A percentile compares a stretch with the other conserved stretches of the same genome.
Evolutionary conservation across 2,329 filamentous ascomycete species (phyloP).

Genomic region (Moelleriella libera): DNA sequence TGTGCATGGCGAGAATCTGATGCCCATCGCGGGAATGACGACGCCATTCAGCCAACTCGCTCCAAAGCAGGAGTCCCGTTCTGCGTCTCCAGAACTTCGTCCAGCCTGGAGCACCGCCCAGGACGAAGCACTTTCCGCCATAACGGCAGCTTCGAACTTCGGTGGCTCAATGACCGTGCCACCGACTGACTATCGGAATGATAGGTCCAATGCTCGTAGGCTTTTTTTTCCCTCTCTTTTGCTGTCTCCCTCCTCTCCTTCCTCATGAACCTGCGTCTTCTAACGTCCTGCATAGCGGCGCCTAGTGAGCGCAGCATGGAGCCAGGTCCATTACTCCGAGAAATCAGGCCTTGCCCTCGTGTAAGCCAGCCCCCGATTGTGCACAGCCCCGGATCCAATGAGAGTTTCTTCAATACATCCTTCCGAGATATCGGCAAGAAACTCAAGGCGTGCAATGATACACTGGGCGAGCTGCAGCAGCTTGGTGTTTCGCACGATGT

Average conservation of each 20-base stretch:
- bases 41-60: no score
- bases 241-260: not conserved
- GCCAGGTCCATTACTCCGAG: slow-evolving; percentile 22
- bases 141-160: not conserved
- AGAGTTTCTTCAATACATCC: slow-evolving; percentile 27
- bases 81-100: not conserved
- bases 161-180: not conserved
- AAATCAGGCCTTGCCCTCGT: slow-evolving; percentile 18
- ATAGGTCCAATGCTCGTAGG: not conserved
- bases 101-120: not conserved
- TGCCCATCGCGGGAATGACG: not conserved
- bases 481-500: slow-evolving; percentile 60
- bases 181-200: not conserved
- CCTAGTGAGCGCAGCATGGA: slow-evolving; percentile 21
- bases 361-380: slow-evolving; percentile 4
- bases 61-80: not conserved
- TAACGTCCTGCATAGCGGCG: slow-evolving; percentile 13
- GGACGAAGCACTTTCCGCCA: not conserved
- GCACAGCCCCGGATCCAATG: slow-evolving; percentile 11
- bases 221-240: not conserved
- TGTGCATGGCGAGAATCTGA: not conserved
- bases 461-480: slow-evolving; percentile 52
- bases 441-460: slow-evolving; percentile 50
- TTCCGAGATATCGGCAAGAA: slow-evolving; percentile 44
- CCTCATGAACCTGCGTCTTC: not conserved